Conservation (phyloP, 192 early-diverging fungal species). For the Phycomyces blakesleeanus region DNA sequence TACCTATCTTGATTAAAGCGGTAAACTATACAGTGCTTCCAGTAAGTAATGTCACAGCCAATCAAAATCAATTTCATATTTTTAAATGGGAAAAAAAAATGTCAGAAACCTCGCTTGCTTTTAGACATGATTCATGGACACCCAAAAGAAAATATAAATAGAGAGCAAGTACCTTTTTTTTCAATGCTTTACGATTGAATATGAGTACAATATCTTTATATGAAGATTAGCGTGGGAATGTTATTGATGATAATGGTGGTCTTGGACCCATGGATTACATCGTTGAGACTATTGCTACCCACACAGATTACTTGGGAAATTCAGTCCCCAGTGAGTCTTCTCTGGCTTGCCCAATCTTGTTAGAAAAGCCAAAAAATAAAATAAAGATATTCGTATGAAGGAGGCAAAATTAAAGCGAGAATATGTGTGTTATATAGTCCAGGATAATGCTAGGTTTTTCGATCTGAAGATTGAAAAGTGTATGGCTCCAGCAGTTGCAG, state of each 20-base stretch:
- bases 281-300: neutral
- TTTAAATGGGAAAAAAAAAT: too few species aligned
- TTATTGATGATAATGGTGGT: slow-evolving; percentile 17
- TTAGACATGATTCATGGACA: too few species aligned
- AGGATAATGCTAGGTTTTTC: neutral
- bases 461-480: slow-evolving; percentile 8
- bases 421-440: neutral
- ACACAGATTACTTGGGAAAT: too few species aligned
- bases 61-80: too few species aligned
- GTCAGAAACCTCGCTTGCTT: too few species aligned
- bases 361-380: too few species aligned
- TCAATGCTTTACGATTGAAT: slow-evolving; percentile 6
- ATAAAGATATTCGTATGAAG: too few species aligned
- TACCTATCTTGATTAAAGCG: too few species aligned
- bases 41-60: too few species aligned
- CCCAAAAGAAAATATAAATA: neutral
- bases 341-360: too few species aligned
- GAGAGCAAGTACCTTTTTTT: slow-evolving; percentile 3
- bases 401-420: too few species aligned
- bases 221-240: slow-evolving; percentile 13
- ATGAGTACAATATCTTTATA: slow-evolving; percentile 18
- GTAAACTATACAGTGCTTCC: too few species aligned
- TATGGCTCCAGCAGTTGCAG: neutral
- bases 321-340: neutral
- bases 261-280: slow-evolving; percentile 5